phyloP scores from a whole-genome alignment of 768 basidiomycete genomes.

The Naganishia randhawae region DNA sequence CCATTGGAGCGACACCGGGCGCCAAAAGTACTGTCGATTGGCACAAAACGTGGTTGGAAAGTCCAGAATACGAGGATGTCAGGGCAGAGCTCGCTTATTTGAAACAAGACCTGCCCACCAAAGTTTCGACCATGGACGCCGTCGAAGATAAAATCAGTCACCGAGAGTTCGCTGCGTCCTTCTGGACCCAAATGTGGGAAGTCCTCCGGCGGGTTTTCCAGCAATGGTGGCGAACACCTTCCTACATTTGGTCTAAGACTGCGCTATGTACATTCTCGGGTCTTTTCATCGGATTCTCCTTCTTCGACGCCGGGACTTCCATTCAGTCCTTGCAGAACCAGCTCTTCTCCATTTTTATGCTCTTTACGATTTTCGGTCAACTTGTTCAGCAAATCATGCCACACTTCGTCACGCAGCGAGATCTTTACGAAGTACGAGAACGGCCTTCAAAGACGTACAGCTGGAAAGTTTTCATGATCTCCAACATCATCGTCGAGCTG shows the following conservation, averaged over 20 bases:
- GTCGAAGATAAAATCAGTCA: constrained; percentile 50
- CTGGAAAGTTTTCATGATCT: constrained; percentile 45
- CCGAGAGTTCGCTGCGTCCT: constrained; percentile 42
- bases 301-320: constrained; percentile 50
- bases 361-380: constrained; percentile 50
- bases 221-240: constrained; percentile 52
- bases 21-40: constrained; percentile 64
- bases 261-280: constrained; percentile 33
- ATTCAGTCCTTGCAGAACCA: constrained; percentile 49
- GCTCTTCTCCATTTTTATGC: constrained; percentile 42
- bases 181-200: constrained; percentile 35
- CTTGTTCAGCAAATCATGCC: constrained; percentile 51
- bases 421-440: constrained; percentile 50
- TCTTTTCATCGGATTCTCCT: constrained; percentile 48
- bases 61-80: constrained; percentile 58
- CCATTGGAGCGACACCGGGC: constrained; percentile 70
- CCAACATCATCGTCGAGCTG: constrained; percentile 45
- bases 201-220: constrained; percentile 49
- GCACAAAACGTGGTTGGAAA: constrained; percentile 60
- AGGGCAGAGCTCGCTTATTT: constrained; percentile 57
- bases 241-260: constrained; percentile 52
- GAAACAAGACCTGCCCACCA: constrained; percentile 53
- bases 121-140: constrained; percentile 42
- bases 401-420: constrained; percentile 48
- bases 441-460: constrained; percentile 50